These are phyloP conservation scores for Gloeopeniophorella convolvens DNA, from an alignment of 768 basidiomycete genomes.

Conservation along the genomic window DNA sequence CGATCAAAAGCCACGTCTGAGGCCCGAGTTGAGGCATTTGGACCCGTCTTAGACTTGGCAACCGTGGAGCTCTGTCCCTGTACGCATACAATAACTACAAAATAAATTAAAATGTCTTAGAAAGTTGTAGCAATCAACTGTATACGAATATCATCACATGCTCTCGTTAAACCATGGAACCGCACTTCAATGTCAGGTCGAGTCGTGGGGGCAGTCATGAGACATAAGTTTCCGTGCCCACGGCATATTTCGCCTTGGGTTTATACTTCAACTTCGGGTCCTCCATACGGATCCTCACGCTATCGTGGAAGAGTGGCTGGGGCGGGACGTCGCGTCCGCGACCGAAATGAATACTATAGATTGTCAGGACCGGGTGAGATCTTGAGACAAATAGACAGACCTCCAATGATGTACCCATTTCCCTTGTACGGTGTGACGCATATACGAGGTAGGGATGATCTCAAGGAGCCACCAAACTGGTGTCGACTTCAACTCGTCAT, in stretches of 20 bases:
- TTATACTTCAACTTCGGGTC: slow-evolving; percentile 43
- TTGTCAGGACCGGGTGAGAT: slow-evolving; percentile 1
- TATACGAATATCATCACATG: too few species aligned
- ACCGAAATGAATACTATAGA: slow-evolving; percentile 51
- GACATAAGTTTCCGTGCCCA: slow-evolving; percentile 44
- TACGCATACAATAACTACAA: too few species aligned
- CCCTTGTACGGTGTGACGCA: slow-evolving; percentile 50
- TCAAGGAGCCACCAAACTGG: slow-evolving; percentile 67
- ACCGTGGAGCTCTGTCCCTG: too few species aligned
- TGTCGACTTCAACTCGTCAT: slow-evolving; percentile 42
- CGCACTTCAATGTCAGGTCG: too few species aligned
- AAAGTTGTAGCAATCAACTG: too few species aligned
- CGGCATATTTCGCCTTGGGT: slow-evolving; percentile 48
- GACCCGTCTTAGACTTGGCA: too few species aligned
- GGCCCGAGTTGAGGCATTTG: too few species aligned
- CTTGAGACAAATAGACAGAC: slow-evolving; percentile 34
- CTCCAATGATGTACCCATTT: slow-evolving; percentile 47
- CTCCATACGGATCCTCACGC: slow-evolving; percentile 54
- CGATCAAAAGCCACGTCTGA: slow-evolving; percentile 1
- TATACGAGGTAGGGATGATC: slow-evolving; percentile 45
- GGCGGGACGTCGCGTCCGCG: slow-evolving; percentile 44
- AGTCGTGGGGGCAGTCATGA: too few species aligned
- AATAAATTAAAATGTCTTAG: too few species aligned
- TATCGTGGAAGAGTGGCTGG: slow-evolving; percentile 55
- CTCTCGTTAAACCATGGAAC: too few species aligned